phyloP scores from a whole-genome alignment of 2,329 filamentous ascomycete genomes.

The Corniculantispora saksenae region DNA sequence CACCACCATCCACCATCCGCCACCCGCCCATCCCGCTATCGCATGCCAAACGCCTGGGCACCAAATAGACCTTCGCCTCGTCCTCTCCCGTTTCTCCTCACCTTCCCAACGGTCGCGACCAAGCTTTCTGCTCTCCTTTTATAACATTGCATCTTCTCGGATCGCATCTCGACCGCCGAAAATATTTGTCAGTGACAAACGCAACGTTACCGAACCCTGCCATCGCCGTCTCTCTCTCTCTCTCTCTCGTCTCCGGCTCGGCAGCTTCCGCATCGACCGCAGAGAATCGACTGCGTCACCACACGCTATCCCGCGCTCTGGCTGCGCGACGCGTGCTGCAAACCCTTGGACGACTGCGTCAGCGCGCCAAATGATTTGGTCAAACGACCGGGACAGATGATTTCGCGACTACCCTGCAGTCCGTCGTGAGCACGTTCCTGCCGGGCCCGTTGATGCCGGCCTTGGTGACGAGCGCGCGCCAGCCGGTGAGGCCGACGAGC shows the following conservation, averaged over 20 bases:
- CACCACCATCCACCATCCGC: neutral
- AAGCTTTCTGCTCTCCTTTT: neutral
- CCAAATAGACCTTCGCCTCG: neutral
- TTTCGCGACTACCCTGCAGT: neutral
- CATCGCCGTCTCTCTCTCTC: too few species aligned
- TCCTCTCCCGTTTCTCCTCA: neutral
- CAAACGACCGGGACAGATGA: neutral
- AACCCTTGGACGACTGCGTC: neutral
- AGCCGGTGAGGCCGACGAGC: conserved; percentile 82
- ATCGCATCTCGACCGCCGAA: neutral
- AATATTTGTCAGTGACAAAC: neutral
- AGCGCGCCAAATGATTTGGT: neutral
- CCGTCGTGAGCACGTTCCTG: conserved; percentile 57
- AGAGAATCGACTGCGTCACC: neutral
- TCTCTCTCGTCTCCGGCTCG: neutral
- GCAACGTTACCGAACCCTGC: neutral
- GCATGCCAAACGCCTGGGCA: neutral
- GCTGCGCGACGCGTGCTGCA: too few species aligned
- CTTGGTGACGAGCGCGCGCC: conserved; percentile 84
- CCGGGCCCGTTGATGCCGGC: conserved; percentile 63
- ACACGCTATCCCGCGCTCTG: neutral
- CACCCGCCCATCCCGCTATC: too few species aligned
- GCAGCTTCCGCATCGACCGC: conserved; percentile 4
- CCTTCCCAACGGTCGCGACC: neutral
- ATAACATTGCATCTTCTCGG: neutral